A percentile compares a stretch with the other conserved stretches of the same genome.
These are phyloP conservation scores for Aspergillus sclerotiicarbonarius DNA, from an alignment of 495 filamentous ascomycete species.

Conservation along the genomic window DNA sequence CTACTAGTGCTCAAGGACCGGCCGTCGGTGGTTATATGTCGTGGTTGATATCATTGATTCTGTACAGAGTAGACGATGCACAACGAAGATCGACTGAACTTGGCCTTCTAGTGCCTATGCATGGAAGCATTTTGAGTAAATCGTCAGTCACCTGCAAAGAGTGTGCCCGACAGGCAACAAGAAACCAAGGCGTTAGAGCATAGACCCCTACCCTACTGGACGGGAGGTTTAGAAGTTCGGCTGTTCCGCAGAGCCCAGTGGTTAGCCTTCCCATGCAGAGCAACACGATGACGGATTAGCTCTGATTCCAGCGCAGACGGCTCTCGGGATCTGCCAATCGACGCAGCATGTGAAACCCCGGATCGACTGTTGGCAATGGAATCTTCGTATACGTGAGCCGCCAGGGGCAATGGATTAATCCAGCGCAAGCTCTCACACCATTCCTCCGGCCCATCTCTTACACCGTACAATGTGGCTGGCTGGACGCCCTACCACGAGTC, in stretches of 20 bases:
- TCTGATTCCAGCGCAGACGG: neutral
- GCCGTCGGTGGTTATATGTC: neutral
- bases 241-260: neutral
- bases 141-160: neutral
- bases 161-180: neutral
- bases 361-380: neutral
- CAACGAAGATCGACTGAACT: neutral
- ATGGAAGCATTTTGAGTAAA: neutral
- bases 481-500: neutral
- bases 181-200: neutral
- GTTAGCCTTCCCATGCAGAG: neutral
- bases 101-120: neutral
- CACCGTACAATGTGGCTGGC: neutral
- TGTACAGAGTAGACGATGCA: neutral
- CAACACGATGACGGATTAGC: neutral
- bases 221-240: neutral
- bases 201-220: neutral
- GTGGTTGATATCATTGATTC: neutral
- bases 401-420: neutral
- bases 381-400: neutral
- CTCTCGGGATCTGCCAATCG: neutral
- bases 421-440: neutral
- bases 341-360: neutral
- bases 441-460: constrained; percentile 2
- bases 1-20: neutral